Evolutionary conservation across 768 basidiomycete genomes (phyloP), one percentile per base, ranked within the genome.

Genomic region (Strobilomyces confusus): DNA sequence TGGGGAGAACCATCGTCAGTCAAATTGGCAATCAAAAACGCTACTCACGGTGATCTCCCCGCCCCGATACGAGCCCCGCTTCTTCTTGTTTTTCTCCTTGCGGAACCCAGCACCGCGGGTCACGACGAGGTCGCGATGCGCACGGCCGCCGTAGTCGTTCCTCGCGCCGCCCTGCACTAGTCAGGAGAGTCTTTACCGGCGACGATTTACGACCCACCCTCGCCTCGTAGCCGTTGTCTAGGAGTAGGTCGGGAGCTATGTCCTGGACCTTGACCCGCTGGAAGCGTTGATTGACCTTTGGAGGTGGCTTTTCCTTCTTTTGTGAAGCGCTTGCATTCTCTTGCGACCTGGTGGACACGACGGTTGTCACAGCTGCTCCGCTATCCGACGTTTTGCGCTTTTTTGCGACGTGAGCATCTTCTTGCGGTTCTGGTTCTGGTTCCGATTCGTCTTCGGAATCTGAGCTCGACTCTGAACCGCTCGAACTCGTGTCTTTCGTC

Each of bases 51-150:
- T 95, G 56, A 99, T 99, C 66, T 95, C 91, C 37, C 95, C 95
- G 13, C 95, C 94, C 42, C 82, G 81, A 71, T 98, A 98, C 56
- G 87, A 92, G 4, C 94, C 95, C 62, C 89, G 77, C 75, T 99
- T 99, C 75, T 98, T 98, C 82, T 98, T 99, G 75, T 97, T 98
- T 74, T 99, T 99, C 78, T 97, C 95, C 72, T 98, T 99, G 50
- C 93, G 81, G 77, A 99, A 99, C 3, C 92, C 92, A 44, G 90
- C 87, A 3, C 95, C 95, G 1, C 94, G 82, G 4, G 95, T 98
- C 25, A 94, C 89, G 57, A 95, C 87, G 56, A 99, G 75, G 70
- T 98, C 97, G 36, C 80, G 77, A 58, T 86, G 84, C 0, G 95
- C 95, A 50, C 78, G 80, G 29, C 83, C 86, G 19, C 95, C 95